Evolutionary conservation across 306 rosid genomes (phyloP).

Genomic region (Quercus agrifolia): DNA sequence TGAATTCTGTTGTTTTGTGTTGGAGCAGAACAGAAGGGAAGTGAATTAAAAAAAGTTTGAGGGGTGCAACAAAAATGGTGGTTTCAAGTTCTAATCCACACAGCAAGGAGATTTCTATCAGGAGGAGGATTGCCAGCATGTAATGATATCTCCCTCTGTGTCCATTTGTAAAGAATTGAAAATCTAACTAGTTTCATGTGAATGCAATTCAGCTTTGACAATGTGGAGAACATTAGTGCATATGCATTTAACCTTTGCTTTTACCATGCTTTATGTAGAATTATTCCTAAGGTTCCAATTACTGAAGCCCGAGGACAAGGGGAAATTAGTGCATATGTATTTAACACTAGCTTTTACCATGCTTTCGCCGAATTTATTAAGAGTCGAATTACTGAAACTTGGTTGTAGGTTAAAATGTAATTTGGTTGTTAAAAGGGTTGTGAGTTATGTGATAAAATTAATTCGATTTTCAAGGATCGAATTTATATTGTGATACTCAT

Average conservation of each 20-base stretch:
- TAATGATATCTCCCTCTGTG: constrained; percentile 24
- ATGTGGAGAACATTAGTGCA: neutral
- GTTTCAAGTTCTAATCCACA: constrained; percentile 58
- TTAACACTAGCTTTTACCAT: neutral
- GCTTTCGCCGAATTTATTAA: neutral
- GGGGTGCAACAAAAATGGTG: constrained; percentile 39
- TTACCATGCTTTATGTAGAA: neutral
- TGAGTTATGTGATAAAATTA: neutral
- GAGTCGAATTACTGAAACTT: neutral
- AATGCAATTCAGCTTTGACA: neutral
- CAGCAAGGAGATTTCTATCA: constrained; percentile 60
- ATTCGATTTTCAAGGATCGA: neutral
- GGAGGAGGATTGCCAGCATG: constrained; percentile 88
- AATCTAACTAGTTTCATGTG: neutral
- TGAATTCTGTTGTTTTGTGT: constrained; percentile 1
- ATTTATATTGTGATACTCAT: neutral
- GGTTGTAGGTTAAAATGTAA: neutral
- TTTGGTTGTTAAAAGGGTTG: neutral
- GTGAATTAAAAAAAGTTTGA: neutral
- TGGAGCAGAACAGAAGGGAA: neutral
- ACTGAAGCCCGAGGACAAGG: neutral
- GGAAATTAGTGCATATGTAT: neutral
- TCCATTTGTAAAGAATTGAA: neutral
- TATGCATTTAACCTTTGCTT: neutral
- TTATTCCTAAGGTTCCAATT: neutral